phyloP scores from a whole-genome alignment of 2,329 filamentous ascomycete genomes.

The Elsinoe arachidis region DNA sequence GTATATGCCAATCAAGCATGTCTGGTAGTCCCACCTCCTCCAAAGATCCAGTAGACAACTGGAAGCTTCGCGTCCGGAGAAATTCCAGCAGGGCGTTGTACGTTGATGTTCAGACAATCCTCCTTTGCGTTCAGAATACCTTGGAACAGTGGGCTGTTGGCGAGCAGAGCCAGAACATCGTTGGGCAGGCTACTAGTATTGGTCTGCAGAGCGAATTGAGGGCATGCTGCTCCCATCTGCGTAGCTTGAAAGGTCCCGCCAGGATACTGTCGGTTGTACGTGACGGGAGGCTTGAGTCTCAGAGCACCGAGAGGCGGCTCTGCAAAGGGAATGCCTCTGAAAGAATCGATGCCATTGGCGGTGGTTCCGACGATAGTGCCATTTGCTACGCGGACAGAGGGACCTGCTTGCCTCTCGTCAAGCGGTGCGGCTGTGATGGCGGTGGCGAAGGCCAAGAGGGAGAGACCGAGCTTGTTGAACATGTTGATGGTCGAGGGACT shows the following conservation, averaged over 20 bases:
- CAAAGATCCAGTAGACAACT: slow-evolving; percentile 43
- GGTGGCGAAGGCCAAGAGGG: slow-evolving; percentile 12
- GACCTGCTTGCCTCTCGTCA: slow-evolving; percentile 25
- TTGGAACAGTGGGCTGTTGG: slow-evolving; percentile 34
- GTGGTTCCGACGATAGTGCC: slow-evolving; percentile 49
- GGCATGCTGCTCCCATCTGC: slow-evolving; percentile 53
- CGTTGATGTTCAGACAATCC: slow-evolving; percentile 37
- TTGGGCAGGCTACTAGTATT: slow-evolving; percentile 28
- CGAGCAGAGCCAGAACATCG: slow-evolving; percentile 30
- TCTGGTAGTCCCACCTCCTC: slow-evolving; percentile 25
- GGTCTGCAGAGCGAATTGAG: slow-evolving; percentile 53
- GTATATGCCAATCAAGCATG: not conserved
- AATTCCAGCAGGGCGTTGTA: slow-evolving; percentile 33
- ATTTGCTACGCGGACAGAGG: slow-evolving; percentile 47
- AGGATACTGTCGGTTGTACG: slow-evolving; percentile 44
- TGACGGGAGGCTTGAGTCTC: slow-evolving; percentile 60
- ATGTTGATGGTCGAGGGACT: slow-evolving; percentile 2
- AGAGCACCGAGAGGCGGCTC: slow-evolving; percentile 57
- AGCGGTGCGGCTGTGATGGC: slow-evolving; percentile 13
- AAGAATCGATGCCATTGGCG: slow-evolving; percentile 51
- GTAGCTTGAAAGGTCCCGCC: slow-evolving; percentile 53
- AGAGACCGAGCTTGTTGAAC: slow-evolving; percentile 3
- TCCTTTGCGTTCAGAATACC: slow-evolving; percentile 30
- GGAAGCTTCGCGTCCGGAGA: slow-evolving; percentile 33
- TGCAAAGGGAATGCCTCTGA: slow-evolving; percentile 68